Conservation (phyloP, 2,329 filamentous ascomycete genomes). For the Corniculantispora saksenae region DNA sequence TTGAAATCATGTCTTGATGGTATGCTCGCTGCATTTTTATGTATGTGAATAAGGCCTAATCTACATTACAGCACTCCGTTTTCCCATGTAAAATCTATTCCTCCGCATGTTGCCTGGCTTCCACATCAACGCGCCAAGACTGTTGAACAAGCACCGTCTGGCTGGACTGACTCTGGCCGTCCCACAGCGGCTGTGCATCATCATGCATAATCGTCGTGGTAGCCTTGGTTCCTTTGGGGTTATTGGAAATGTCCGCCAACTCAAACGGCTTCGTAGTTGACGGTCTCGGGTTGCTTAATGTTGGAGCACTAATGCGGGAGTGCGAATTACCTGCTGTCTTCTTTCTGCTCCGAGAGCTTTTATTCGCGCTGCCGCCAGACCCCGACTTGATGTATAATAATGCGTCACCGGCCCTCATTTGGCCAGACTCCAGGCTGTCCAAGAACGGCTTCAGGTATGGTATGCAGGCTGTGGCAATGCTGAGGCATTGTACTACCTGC, state of each 20-base stretch:
- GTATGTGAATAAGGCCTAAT: background rate
- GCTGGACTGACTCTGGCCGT: constrained; percentile 17
- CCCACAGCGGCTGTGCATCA: constrained; percentile 6
- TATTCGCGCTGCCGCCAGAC: constrained; percentile 3
- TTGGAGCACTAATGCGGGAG: background rate
- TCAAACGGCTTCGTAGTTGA: background rate
- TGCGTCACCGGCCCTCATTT: constrained; percentile 8
- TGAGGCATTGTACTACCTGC: constrained; percentile 12
- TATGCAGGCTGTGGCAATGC: constrained; percentile 11
- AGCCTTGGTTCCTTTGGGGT: background rate
- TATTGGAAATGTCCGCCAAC: background rate
- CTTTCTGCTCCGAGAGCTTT: constrained; percentile 6
- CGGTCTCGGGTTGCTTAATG: background rate
- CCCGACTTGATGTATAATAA: constrained; percentile 5
- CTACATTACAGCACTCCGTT: background rate
- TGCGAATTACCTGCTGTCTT: background rate
- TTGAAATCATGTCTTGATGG: background rate
- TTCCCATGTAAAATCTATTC: background rate
- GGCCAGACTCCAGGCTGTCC: constrained; percentile 16
- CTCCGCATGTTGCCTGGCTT: background rate
- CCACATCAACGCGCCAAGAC: constrained; percentile 16
- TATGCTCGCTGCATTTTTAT: background rate
- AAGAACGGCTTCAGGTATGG: constrained; percentile 16
- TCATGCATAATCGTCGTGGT: constrained; percentile 10
- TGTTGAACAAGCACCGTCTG: constrained; percentile 18